Evolutionary conservation across 331 rosid genomes (phyloP).

Genomic region (Ulmus americana): DNA sequence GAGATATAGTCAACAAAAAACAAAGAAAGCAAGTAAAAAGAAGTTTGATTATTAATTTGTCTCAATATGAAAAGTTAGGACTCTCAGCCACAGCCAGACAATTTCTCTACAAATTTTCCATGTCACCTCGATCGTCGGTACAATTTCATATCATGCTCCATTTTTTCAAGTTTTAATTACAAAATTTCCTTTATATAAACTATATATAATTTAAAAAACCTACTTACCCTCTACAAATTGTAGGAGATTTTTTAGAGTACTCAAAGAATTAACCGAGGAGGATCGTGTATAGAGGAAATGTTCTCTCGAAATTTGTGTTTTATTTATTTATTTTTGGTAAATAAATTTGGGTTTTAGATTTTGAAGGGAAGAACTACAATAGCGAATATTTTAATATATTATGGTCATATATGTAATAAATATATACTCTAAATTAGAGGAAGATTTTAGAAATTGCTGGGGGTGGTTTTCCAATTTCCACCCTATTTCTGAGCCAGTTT

Average conservation of each 20-base stretch:
- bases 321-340: background rate
- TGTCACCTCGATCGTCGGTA: background rate
- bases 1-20: background rate
- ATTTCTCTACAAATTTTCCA: background rate
- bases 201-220: too few species aligned
- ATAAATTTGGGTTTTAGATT: background rate
- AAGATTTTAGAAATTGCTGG: background rate
- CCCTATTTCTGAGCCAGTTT: conserved; percentile 7
- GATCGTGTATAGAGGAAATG: too few species aligned
- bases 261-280: too few species aligned
- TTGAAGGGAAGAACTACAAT: too few species aligned
- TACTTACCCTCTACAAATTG: too few species aligned
- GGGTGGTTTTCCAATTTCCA: background rate
- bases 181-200: too few species aligned
- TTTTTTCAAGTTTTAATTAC: too few species aligned
- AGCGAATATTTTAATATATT: too few species aligned
- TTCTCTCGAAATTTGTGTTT: background rate
- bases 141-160: background rate
- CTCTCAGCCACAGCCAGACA: background rate
- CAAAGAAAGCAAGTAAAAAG: conserved; percentile 1
- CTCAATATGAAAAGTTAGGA: background rate
- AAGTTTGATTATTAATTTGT: conserved; percentile 10
- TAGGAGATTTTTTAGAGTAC: too few species aligned
- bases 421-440: too few species aligned
- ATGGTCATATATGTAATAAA: too few species aligned